Percentiles rank a stretch among this genome's conserved stretches.
Conservation (phyloP, 306 rosid species). For the Alnus glutinosa region DNA sequence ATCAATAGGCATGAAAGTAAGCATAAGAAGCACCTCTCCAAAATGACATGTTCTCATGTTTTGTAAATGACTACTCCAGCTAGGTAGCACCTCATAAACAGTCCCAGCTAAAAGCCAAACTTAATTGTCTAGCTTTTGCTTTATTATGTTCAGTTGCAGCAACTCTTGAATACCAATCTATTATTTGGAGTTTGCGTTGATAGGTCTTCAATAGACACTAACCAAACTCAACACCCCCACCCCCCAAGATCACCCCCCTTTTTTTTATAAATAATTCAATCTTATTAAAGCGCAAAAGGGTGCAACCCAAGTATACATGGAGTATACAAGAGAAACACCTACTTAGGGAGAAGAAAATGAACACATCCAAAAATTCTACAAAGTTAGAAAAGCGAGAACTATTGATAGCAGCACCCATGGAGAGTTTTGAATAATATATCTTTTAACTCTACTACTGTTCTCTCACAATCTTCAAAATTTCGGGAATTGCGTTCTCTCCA, state of each 20-base stretch:
- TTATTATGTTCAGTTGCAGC: not conserved
- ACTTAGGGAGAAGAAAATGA: too few species aligned
- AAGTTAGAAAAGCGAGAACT: too few species aligned
- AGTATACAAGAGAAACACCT: too few species aligned
- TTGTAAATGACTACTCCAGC: not conserved
- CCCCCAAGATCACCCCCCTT: not conserved
- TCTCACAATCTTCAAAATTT: too few species aligned
- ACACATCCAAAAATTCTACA: too few species aligned
- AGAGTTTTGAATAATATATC: too few species aligned
- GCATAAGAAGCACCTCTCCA: conserved; percentile 1
- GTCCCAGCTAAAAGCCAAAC: not conserved
- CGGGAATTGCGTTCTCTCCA: too few species aligned
- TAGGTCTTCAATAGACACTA: not conserved
- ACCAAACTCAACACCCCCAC: not conserved
- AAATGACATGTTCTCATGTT: not conserved
- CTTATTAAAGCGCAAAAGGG: too few species aligned
- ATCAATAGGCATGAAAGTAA: not conserved
- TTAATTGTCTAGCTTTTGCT: not conserved
- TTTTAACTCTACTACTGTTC: too few species aligned
- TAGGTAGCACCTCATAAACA: not conserved
- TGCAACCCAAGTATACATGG: too few species aligned
- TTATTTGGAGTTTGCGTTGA: not conserved
- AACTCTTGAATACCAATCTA: not conserved
- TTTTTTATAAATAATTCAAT: too few species aligned
- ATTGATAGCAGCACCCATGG: too few species aligned